Base-by-base conservation (phyloP, 2,329 filamentous ascomycete genomes). In the Aspergillus tamarii region DNA sequence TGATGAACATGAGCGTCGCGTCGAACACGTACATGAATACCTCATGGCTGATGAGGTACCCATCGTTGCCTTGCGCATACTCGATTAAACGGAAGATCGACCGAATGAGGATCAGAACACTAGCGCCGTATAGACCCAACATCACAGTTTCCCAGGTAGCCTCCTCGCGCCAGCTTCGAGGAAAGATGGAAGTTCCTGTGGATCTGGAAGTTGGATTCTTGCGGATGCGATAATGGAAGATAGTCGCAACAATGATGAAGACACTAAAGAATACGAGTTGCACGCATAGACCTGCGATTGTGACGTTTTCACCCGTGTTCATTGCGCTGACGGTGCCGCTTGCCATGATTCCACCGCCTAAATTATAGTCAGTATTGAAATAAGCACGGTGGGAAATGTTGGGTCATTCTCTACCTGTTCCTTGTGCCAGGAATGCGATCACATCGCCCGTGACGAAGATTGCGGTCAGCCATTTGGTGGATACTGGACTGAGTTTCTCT, bases 361-460 rank as follows among this genome's bases (percentile, higher is more conserved):
- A 11, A 19, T 11, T 11, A 19, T 30, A 8, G 26, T 50, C 11
- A 30, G 23, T 7, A 19, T 21, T 21, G 10, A 12, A 46, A 10
- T 23, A 23, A 23, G 4, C 0, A 48, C 8, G 12, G 23, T 56
- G 43, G 41, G n/a, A 46, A 28, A 32, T 1, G 2, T 16, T 16
- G 43, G 61, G 61, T 39, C 19, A 16, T 10, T 50, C 11, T 11
- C 11, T 61, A 69, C 75, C 76, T 7, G 64, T 69, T 16, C 67
- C 70, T 56, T 78, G 75, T 11, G 74, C 65, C 1, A 77, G 8
- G 54, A 79, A 78, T 0, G 73, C 75, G 32, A 76, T 30, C 1
- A 79, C 65, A 55, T 79, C 77, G 11, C 76, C 74, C 0, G 61
- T 50, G 21, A 78, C 76, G 55, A 79, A 78, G 14, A 76, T 70